These are phyloP conservation scores for Corynespora cassiicola DNA, from an alignment of 2,329 filamentous ascomycete species.

Conservation along the genomic window DNA sequence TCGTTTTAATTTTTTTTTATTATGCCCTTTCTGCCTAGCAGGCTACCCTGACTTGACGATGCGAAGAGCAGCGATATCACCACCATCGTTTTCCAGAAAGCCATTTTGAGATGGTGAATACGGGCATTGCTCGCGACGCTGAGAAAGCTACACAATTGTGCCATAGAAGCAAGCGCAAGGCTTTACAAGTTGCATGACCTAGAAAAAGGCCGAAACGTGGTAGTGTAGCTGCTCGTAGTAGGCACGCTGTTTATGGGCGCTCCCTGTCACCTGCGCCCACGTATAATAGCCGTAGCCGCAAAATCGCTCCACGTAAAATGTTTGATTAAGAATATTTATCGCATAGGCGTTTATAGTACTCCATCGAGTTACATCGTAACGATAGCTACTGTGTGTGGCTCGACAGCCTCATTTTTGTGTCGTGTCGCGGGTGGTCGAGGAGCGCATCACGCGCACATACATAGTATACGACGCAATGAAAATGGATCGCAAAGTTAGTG, in stretches of 20 bases:
- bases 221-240: slow-evolving; percentile 1
- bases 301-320: slow-evolving; percentile 2
- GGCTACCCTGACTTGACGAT: too few species aligned
- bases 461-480: too few species aligned
- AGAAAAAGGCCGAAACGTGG: slow-evolving; percentile 7
- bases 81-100: too few species aligned
- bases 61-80: too few species aligned
- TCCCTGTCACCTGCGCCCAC: slow-evolving; percentile 1
- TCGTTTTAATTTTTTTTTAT: too few species aligned
- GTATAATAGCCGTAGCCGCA: slow-evolving; percentile 4
- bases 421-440: too few species aligned
- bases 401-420: too few species aligned
- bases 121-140: slow-evolving; percentile 6
- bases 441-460: too few species aligned
- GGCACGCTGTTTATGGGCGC: slow-evolving; percentile 2
- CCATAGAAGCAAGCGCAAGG: slow-evolving; percentile 5
- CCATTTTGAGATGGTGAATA: too few species aligned
- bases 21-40: too few species aligned
- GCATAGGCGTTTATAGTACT: slow-evolving; percentile 3
- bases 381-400: slow-evolving; percentile 1
- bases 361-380: slow-evolving; percentile 1
- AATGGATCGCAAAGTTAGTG: too few species aligned
- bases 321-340: slow-evolving; percentile 6
- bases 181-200: slow-evolving; percentile 4
- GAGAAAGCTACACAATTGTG: slow-evolving; percentile 6